Percentiles rank a stretch among this genome's conserved stretches.
Evolutionary conservation across 139 green algal species (phyloP).

Genomic region (Chlorella sp.): DNA sequence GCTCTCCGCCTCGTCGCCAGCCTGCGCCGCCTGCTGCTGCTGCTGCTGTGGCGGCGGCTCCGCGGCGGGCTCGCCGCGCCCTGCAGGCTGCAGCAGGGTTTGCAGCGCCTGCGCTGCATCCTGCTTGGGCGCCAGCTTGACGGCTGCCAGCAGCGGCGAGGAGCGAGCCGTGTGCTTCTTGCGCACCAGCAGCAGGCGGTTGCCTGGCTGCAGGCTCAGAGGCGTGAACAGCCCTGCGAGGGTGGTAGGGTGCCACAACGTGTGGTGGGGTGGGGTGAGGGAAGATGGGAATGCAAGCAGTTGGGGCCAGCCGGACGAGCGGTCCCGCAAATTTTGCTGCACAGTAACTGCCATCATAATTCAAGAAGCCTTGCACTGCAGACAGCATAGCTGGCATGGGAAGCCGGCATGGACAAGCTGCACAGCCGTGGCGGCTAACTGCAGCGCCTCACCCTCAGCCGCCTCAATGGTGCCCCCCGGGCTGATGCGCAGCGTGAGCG

Average conservation of each 20-base stretch:
- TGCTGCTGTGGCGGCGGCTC: neutral
- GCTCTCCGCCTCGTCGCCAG: too few relatives aligned
- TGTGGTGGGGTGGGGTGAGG: neutral
- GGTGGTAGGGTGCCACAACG: neutral
- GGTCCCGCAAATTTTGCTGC: too few relatives aligned
- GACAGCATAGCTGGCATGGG: too few relatives aligned
- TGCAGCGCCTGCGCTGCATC: neutral
- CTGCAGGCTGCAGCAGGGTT: neutral
- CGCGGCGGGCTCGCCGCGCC: neutral
- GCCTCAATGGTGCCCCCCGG: too few relatives aligned
- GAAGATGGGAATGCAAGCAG: too few relatives aligned
- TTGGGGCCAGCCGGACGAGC: too few relatives aligned
- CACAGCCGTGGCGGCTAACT: too few relatives aligned
- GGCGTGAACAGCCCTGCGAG: neutral
- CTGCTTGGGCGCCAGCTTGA: neutral
- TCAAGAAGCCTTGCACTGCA: too few relatives aligned
- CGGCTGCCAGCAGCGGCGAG: neutral
- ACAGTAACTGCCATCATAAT: too few relatives aligned
- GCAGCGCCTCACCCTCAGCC: too few relatives aligned
- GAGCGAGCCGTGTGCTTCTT: neutral
- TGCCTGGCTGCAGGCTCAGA: neutral
- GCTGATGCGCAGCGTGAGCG: too few relatives aligned
- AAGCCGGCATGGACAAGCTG: too few relatives aligned
- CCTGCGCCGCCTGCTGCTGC: neutral
- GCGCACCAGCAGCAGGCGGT: constrained; percentile 12